Conservation (phyloP, 2,329 filamentous ascomycete species). For the Incumbomyces delicatus region DNA sequence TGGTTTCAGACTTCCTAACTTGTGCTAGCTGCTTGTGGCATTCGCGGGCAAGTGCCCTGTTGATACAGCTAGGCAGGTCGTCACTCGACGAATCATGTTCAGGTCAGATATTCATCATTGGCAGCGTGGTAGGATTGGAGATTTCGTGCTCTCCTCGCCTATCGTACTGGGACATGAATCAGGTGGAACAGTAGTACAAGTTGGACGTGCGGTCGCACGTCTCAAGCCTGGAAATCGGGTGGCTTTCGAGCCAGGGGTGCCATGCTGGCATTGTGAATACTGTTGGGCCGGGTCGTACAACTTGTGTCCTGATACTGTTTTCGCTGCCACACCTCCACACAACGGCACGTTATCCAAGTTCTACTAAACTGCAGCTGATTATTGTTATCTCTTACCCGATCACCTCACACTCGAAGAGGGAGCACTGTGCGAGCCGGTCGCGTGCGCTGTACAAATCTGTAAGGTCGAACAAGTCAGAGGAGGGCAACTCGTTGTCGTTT, state of each 20-base stretch:
- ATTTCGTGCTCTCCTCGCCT: conserved; percentile 63
- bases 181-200: conserved; percentile 66
- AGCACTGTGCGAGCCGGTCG: conserved; percentile 79
- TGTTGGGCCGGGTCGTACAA: conserved; percentile 93
- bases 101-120: conserved; percentile 96
- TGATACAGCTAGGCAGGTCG: too few relatives aligned
- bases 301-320: conserved; percentile 75
- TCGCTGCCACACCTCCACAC: conserved; percentile 84
- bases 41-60: too few relatives aligned
- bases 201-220: conserved; percentile 62
- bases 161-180: conserved; percentile 83
- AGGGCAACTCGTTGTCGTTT: conserved; percentile 80
- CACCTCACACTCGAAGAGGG: conserved; percentile 83
- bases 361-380: conserved; percentile 85
- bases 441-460: conserved; percentile 78
- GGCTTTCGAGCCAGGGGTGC: conserved; percentile 87
- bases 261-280: conserved; percentile 82
- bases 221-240: conserved; percentile 83
- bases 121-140: conserved; percentile 90
- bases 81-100: too few relatives aligned
- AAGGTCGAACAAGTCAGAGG: conserved; percentile 70
- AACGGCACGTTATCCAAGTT: conserved; percentile 80
- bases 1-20: too few relatives aligned
- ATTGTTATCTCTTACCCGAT: conserved; percentile 91
- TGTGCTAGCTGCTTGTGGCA: too few relatives aligned